Base-by-base conservation (phyloP, 2,329 filamentous ascomycete species). In the Escovopsis sp. region DNA sequence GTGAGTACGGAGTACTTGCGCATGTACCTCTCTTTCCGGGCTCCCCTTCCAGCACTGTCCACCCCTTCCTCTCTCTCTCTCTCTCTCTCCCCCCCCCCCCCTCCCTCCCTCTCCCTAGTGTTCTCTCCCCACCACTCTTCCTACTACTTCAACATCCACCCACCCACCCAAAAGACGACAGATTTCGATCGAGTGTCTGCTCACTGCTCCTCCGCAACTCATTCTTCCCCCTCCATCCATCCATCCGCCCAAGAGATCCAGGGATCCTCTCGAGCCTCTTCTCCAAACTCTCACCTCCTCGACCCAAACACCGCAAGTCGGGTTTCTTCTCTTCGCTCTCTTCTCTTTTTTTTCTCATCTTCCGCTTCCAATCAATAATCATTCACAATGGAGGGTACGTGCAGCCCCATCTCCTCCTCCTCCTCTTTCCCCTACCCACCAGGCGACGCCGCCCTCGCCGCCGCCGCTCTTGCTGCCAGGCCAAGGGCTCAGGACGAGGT, bases 371-470 rank as follows among this genome's bases (percentile, higher is more conserved):
- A 50, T 47, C 48, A 48, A 43, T 54, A 63, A 68, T 61, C 62
- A 56, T 57, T 58, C 63, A 65, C 58, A 57, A 72, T 72, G 68
- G 68, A 68, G 62, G 64, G 64, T 68, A 65, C 50, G 62, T 58
- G 26, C 43, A 5, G 19, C 9, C 19, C 9, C 9, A 5, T 9
- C 5, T 21, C 19, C 19, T 21, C 19, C 9, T 21, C 19, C 5
- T 21, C 19, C 19, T 21, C 19, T 21, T 9, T 9, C 19, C 5
- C 19, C 19, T 9, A 21, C 5, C 19, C 19, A 21, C 19, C 19
- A 21, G 9, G 19, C 19, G 9, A 21, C 19, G 19, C 19, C 5
- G 5, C 19, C 5, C 5, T 9, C 19, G 19, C 19, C 18, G 13
- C 19, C 16, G 14, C 29, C 34, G 29, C 23, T 34, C 30, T 34